Conservation (phyloP, 768 basidiomycete species). For the Sarcodon sp. region DNA sequence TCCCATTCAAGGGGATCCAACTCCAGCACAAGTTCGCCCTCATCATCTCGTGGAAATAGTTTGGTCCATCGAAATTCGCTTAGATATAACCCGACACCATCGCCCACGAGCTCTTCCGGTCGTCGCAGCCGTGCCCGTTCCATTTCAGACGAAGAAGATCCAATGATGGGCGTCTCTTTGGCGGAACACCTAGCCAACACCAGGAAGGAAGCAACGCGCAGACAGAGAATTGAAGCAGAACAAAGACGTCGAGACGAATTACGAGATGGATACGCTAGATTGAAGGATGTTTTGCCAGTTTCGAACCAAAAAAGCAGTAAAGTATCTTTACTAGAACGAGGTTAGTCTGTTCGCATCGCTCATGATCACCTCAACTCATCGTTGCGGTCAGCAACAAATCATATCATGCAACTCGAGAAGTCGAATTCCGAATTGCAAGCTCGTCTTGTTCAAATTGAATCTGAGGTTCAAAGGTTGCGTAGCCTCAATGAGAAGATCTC, state of each 20-base stretch:
- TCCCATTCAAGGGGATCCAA: constrained; percentile 38
- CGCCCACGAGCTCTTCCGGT: constrained; percentile 60
- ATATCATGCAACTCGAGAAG: constrained; percentile 63
- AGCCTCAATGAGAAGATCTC: constrained; percentile 78
- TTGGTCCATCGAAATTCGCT: constrained; percentile 59
- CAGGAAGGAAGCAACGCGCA: constrained; percentile 73
- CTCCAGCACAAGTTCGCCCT: constrained; percentile 65
- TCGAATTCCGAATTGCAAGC: constrained; percentile 59
- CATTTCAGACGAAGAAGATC: constrained; percentile 53
- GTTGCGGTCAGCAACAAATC: constrained; percentile 50
- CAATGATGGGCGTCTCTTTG: constrained; percentile 47
- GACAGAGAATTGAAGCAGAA: constrained; percentile 83
- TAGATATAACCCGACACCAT: constrained; percentile 75
- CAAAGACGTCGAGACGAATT: constrained; percentile 82
- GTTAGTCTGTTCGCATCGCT: constrained; percentile 25
- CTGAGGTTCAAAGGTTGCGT: constrained; percentile 59
- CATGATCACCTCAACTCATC: background rate
- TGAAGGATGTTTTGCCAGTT: constrained; percentile 78
- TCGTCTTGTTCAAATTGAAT: constrained; percentile 52
- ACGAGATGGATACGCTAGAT: constrained; percentile 77
- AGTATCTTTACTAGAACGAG: constrained; percentile 78
- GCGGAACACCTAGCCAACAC: constrained; percentile 64
- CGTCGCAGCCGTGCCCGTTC: constrained; percentile 57
- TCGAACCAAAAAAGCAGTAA: constrained; percentile 90
- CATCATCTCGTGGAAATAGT: constrained; percentile 63